Evolutionary conservation across 768 basidiomycete genomes (phyloP).

Genomic region (Suillus paluster): DNA sequence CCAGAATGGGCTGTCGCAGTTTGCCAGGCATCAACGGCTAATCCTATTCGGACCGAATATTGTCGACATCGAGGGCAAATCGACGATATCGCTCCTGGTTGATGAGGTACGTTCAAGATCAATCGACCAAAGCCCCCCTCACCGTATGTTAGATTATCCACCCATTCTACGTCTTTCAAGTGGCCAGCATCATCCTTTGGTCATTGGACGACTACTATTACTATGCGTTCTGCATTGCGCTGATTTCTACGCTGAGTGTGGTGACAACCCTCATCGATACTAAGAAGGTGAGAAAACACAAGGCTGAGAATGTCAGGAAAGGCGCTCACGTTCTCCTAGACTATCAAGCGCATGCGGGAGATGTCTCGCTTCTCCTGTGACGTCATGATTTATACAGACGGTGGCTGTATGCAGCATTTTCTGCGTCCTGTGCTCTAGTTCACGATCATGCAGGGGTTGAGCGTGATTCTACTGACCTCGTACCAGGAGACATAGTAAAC

Average conservation of each 20-base stretch:
- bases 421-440: constrained; percentile 8
- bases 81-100: constrained; percentile 72
- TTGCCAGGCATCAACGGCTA: constrained; percentile 63
- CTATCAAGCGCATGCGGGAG: constrained; percentile 91
- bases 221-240: constrained; percentile 94
- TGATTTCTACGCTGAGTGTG: constrained; percentile 88
- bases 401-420: constrained; percentile 59
- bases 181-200: constrained; percentile 94
- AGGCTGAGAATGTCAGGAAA: background rate
- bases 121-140: constrained; percentile 6
- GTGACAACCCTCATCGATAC: constrained; percentile 89
- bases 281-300: constrained; percentile 62
- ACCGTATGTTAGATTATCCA: constrained; percentile 71
- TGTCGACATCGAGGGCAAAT: constrained; percentile 91
- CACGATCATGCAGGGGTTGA: constrained; percentile 59
- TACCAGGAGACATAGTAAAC: constrained; percentile 93
- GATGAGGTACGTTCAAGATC: constrained; percentile 74
- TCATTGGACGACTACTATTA: constrained; percentile 95
- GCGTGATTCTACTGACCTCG: constrained; percentile 75
- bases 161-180: constrained; percentile 98
- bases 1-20: constrained; percentile 62
- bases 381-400: constrained; percentile 70
- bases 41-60: constrained; percentile 83
- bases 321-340: constrained; percentile 49
- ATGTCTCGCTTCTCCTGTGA: constrained; percentile 92